Percentiles rank a stretch among this genome's conserved stretches.
Conservation (phyloP, 345 rosid genomes). For the Cochlearia excelsa region DNA sequence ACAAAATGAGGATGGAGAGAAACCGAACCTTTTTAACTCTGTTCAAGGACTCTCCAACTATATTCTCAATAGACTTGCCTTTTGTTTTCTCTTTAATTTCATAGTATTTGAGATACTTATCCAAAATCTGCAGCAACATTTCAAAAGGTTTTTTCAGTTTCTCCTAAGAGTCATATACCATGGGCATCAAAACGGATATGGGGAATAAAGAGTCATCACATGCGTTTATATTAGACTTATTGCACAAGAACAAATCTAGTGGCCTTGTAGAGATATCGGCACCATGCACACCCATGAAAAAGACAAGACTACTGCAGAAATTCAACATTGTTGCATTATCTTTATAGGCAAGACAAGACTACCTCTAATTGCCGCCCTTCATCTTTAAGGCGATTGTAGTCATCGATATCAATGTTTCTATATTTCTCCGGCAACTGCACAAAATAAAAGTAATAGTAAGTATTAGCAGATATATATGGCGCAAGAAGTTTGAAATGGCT, state of each 20-base stretch:
- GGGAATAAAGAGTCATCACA: background rate
- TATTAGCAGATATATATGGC: constrained; percentile 14
- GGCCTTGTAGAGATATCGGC: constrained; percentile 13
- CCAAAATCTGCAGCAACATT: constrained; percentile 52
- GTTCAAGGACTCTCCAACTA: constrained; percentile 52
- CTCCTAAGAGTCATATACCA: background rate
- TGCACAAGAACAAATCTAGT: constrained; percentile 1
- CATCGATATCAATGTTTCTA: constrained; percentile 65
- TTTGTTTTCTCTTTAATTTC: constrained; percentile 53
- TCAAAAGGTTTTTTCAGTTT: background rate
- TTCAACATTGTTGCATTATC: constrained; percentile 15
- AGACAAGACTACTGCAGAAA: background rate
- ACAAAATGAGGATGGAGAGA: constrained; percentile 17
- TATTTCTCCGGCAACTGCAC: constrained; percentile 66
- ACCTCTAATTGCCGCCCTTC: constrained; percentile 65
- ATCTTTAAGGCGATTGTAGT: constrained; percentile 69
- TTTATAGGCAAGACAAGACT: constrained; percentile 7
- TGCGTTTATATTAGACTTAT: background rate
- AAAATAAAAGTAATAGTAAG: constrained; percentile 30
- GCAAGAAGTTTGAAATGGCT: constrained; percentile 17
- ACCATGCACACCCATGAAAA: background rate
- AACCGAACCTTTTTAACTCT: constrained; percentile 59
- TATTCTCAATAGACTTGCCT: constrained; percentile 49
- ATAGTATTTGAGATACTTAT: constrained; percentile 50
- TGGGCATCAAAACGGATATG: constrained; percentile 3